Conservation (phyloP, 306 rosid genomes). For the Rosa lucieae region DNA sequence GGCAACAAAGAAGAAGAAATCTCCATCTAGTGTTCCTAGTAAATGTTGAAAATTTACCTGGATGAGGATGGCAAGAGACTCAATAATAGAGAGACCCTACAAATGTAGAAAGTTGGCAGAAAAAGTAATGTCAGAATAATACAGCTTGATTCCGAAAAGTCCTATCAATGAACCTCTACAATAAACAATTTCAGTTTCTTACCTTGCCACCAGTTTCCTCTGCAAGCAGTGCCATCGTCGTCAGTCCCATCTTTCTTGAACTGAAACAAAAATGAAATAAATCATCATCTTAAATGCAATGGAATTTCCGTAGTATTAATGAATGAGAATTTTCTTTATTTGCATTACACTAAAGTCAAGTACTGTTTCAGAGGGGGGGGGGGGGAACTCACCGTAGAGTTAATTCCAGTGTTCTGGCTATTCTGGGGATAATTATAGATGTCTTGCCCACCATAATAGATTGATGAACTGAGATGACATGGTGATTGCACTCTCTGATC, state of each 20-base stretch:
- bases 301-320: neutral
- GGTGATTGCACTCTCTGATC: slow-evolving; percentile 83
- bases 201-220: slow-evolving; percentile 99
- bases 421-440: slow-evolving; percentile 54
- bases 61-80: slow-evolving; percentile 35
- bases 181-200: slow-evolving; percentile 12
- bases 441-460: slow-evolving; percentile 94
- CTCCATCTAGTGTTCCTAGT: neutral
- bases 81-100: slow-evolving; percentile 81
- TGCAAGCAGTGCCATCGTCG: slow-evolving; percentile 80
- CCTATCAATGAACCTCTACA: neutral
- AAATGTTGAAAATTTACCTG: slow-evolving; percentile 38
- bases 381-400: slow-evolving; percentile 42
- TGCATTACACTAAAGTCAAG: slow-evolving; percentile 7
- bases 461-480: slow-evolving; percentile 87
- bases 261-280: slow-evolving; percentile 26
- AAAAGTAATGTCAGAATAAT: slow-evolving; percentile 12
- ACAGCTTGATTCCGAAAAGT: slow-evolving; percentile 1
- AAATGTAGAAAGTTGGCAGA: slow-evolving; percentile 17
- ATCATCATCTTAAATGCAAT: neutral
- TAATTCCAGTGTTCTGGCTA: slow-evolving; percentile 33
- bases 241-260: slow-evolving; percentile 65
- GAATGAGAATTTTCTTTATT: neutral
- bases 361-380: neutral
- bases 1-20: neutral